These are phyloP conservation scores for Globisporangium spiculum DNA, from an alignment of 352 stramenopile species.

Conservation along the genomic window DNA sequence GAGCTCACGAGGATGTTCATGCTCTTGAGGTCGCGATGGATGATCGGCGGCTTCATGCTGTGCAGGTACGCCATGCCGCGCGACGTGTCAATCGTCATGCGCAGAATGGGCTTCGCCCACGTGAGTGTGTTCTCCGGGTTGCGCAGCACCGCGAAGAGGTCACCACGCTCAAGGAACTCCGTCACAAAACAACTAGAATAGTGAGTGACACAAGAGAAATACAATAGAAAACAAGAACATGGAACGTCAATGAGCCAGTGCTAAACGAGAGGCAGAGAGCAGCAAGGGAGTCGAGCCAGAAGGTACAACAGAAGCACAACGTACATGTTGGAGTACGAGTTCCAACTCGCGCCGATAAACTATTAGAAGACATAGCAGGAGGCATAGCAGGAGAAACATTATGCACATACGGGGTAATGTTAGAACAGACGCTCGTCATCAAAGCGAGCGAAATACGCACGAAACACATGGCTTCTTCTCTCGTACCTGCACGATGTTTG, in stretches of 20 bases:
- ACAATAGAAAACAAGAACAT: slow-evolving; percentile 6
- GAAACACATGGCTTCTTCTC: background rate
- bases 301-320: slow-evolving; percentile 20
- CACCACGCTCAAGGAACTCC: slow-evolving; percentile 82
- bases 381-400: background rate
- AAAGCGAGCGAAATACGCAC: background rate
- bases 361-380: slow-evolving; percentile 19
- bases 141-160: slow-evolving; percentile 78
- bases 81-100: slow-evolving; percentile 90
- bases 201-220: background rate
- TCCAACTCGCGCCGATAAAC: slow-evolving; percentile 90
- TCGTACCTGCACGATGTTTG: slow-evolving; percentile 79
- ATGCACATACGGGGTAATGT: background rate
- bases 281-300: background rate
- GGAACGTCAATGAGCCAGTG: slow-evolving; percentile 5
- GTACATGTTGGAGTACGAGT: slow-evolving; percentile 91
- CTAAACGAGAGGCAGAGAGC: background rate
- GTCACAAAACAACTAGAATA: slow-evolving; percentile 80
- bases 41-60: slow-evolving; percentile 96
- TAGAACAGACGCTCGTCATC: background rate
- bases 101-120: slow-evolving; percentile 83
- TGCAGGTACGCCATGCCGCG: slow-evolving; percentile 98
- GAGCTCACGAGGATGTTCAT: slow-evolving; percentile 90
- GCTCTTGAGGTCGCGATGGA: slow-evolving; percentile 98
- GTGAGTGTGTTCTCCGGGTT: slow-evolving; percentile 80